Evolutionary conservation across 352 stramenopile species (phyloP).

Genomic region (Pythium graminicola): DNA sequence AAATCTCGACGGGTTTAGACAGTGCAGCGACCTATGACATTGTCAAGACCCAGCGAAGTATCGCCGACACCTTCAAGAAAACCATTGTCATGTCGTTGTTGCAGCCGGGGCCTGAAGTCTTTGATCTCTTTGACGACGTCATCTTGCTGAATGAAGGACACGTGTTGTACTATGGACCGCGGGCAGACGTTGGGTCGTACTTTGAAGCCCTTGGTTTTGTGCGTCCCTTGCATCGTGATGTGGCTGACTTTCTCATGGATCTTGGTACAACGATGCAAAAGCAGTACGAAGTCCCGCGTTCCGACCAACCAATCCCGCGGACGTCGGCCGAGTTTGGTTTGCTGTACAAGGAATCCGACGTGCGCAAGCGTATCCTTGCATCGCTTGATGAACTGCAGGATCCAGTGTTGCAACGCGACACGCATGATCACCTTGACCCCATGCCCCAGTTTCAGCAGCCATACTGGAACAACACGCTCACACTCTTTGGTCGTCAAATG

Average conservation of each 20-base stretch:
- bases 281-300: conserved; percentile 11
- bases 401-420: conserved; percentile 71
- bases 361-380: conserved; percentile 28
- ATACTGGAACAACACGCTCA: conserved; percentile 8
- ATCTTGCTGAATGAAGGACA: conserved; percentile 85
- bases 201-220: conserved; percentile 71
- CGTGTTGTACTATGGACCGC: conserved; percentile 70
- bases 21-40: conserved; percentile 35
- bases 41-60: conserved; percentile 22
- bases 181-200: conserved; percentile 51
- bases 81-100: conserved; percentile 62
- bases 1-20: conserved; percentile 20
- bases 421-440: conserved; percentile 20
- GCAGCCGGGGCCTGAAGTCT: conserved; percentile 54
- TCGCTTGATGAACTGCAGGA: conserved; percentile 84
- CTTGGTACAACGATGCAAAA: conserved; percentile 35
- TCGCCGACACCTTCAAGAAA: conserved; percentile 27
- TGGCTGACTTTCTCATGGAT: conserved; percentile 89
- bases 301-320: conserved; percentile 7
- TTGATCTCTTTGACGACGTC: conserved; percentile 90
- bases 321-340: conserved; percentile 17
- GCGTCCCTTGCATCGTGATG: conserved; percentile 58
- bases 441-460: conserved; percentile 10
- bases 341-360: conserved; percentile 15
- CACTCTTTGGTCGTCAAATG: conserved; percentile 30